These are phyloP conservation scores for Artemisia annua DNA, from an alignment of 129 eudicot species.

Conservation along the genomic window DNA sequence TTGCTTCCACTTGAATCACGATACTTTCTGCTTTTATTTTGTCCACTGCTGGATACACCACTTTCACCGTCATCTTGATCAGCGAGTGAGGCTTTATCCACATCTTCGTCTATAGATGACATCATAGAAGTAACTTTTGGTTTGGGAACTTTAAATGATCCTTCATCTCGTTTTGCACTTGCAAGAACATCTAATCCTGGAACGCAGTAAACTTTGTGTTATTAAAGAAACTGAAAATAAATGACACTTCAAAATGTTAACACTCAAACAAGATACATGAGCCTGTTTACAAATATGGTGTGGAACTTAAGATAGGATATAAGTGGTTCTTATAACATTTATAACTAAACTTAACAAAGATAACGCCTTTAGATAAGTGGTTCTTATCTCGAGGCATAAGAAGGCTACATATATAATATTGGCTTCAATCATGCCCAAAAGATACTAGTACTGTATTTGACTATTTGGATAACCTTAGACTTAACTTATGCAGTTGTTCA, in stretches of 20 bases:
- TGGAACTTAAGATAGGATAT: no score
- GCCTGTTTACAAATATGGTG: not conserved
- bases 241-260: not conserved
- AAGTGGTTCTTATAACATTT: no score
- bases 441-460: no score
- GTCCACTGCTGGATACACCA: slow-evolving; percentile 25
- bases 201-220: not conserved
- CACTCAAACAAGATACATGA: not conserved
- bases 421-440: no score
- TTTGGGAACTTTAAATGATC: slow-evolving; percentile 69
- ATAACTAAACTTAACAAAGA: no score
- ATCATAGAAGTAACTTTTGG: slow-evolving; percentile 54
- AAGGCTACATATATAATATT: no score
- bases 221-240: not conserved
- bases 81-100: slow-evolving; percentile 37
- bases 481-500: no score
- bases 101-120: slow-evolving; percentile 66
- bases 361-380: no score
- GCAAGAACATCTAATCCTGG: slow-evolving; percentile 86
- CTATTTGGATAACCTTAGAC: no score
- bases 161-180: slow-evolving; percentile 54
- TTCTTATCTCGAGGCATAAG: no score
- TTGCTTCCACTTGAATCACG: slow-evolving; percentile 59
- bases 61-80: slow-evolving; percentile 54
- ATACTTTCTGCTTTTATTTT: slow-evolving; percentile 48